Evolutionary conservation across 192 early-diverging fungal genomes (phyloP).

Genomic region (Geosiphon pyriformis): DNA sequence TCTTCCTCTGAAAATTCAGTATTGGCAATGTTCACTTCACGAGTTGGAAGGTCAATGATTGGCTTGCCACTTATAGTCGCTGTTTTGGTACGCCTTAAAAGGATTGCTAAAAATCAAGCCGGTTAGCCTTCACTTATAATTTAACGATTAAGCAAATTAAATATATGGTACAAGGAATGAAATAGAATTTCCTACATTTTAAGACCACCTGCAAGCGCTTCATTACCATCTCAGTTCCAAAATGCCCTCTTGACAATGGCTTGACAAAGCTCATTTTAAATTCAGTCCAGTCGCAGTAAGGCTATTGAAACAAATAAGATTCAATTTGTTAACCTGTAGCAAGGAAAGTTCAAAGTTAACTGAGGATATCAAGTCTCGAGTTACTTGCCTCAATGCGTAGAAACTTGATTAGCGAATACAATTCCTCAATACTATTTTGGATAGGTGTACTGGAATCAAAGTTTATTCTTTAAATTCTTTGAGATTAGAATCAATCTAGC

Average conservation of each 20-base stretch:
- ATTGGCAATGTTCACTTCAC: constrained; percentile 40
- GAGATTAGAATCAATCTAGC: too few species aligned
- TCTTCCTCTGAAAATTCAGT: constrained; percentile 49
- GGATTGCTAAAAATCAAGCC: too few species aligned
- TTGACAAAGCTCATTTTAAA: constrained; percentile 37
- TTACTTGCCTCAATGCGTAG: constrained; percentile 56
- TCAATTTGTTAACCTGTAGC: too few species aligned
- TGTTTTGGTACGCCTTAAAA: constrained; percentile 68
- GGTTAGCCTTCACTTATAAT: too few species aligned
- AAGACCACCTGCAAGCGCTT: constrained; percentile 56
- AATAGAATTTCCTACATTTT: too few species aligned
- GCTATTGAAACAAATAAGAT: too few species aligned
- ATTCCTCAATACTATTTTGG: constrained; percentile 49
- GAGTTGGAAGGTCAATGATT: constrained; percentile 55
- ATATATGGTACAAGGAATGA: too few species aligned
- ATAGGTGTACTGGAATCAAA: too few species aligned
- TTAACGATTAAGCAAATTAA: too few species aligned
- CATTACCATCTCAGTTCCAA: constrained; percentile 31
- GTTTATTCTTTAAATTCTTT: too few species aligned
- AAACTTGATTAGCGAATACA: constrained; percentile 65
- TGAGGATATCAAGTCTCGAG: too few species aligned
- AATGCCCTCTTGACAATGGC: constrained; percentile 8
- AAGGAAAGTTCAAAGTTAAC: too few species aligned
- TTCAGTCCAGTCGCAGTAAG: constrained; percentile 42
- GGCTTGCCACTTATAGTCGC: constrained; percentile 55